These are phyloP conservation scores for Trichoderma erinaceum DNA, from an alignment of 495 filamentous ascomycete genomes.

Conservation along the genomic window DNA sequence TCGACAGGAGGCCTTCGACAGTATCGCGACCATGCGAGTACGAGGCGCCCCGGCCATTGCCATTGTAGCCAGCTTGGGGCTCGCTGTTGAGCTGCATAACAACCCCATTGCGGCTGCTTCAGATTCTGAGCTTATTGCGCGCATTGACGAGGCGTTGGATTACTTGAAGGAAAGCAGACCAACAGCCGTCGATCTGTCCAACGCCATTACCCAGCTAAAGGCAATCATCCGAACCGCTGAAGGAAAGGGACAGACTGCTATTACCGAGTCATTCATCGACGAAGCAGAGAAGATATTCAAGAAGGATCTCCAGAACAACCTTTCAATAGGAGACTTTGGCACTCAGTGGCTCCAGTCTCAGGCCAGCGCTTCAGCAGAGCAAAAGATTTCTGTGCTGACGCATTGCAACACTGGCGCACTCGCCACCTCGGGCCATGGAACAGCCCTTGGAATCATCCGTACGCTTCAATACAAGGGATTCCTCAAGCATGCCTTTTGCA, in stretches of 20 bases:
- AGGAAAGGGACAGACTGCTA: constrained; percentile 28
- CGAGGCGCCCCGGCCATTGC: constrained; percentile 92
- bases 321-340: constrained; percentile 73
- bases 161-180: constrained; percentile 83
- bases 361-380: constrained; percentile 35
- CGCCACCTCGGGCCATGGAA: constrained; percentile 93
- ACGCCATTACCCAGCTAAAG: constrained; percentile 78
- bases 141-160: constrained; percentile 67
- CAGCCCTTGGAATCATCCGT: constrained; percentile 88
- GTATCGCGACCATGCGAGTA: constrained; percentile 91
- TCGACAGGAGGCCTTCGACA: constrained; percentile 79
- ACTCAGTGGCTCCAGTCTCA: constrained; percentile 68
- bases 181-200: constrained; percentile 89
- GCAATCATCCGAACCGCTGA: constrained; percentile 14
- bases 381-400: constrained; percentile 67
- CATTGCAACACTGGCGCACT: constrained; percentile 98
- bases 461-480: constrained; percentile 58
- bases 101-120: constrained; percentile 39
- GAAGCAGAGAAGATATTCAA: constrained; percentile 81
- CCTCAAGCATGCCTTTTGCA: constrained; percentile 82
- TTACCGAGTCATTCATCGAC: constrained; percentile 61
- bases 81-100: constrained; percentile 66
- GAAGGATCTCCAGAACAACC: constrained; percentile 83
- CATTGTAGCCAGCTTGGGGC: constrained; percentile 84
- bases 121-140: constrained; percentile 53